Evolutionary conservation across 257 asterid species (phyloP), one percentile per base, ranked within the genome.

Genomic region (Gentiana dahurica): DNA sequence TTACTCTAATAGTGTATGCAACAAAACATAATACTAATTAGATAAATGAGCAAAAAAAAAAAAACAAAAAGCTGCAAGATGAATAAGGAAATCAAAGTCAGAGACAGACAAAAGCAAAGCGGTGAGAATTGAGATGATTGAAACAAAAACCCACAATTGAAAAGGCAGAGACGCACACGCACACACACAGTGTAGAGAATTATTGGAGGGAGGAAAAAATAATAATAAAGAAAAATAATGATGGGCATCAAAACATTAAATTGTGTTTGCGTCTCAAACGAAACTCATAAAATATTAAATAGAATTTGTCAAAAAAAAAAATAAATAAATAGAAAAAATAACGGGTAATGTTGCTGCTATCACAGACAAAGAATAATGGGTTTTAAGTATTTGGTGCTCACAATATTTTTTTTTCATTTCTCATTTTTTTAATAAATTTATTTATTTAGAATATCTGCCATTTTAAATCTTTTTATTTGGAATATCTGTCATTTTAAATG

Each of bases 151-250:
- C 81, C 83, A 62, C 89, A 46, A 51, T 70, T 67, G 65, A 66
- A 65, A 74, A 68, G 66, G 65, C 78, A 71, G 68, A 61, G 72
- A 58, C 77, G 38, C 68, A 58, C 64, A 58, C 8, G 4, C 55
- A 4, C 38, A 39, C 49, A 41, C 53, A 67, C 66, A 64, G 34
- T 67, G 64, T 71, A 79, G 80, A 73, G 76, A 71, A 84, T 84
- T 89, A 79, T 81, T 73, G 87, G 82, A 81, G 75, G 80, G 76
- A 70, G 73, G 73, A 53, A 56, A 53, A 68, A 51, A 64, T 51
- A 75, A 37, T 41, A 41, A 41, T 41, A 41, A 41, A 41, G 46
- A 41, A 41, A 45, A 41, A 41, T 41, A 10, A 41, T 0, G 46
- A 41, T 41, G 46, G 9, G 46, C 36, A 11, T 35, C 34, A 55